Evolutionary conservation across 441 rosid species (phyloP), one percentile per base, ranked within the genome.

Genomic region (Gossypium lobatum): DNA sequence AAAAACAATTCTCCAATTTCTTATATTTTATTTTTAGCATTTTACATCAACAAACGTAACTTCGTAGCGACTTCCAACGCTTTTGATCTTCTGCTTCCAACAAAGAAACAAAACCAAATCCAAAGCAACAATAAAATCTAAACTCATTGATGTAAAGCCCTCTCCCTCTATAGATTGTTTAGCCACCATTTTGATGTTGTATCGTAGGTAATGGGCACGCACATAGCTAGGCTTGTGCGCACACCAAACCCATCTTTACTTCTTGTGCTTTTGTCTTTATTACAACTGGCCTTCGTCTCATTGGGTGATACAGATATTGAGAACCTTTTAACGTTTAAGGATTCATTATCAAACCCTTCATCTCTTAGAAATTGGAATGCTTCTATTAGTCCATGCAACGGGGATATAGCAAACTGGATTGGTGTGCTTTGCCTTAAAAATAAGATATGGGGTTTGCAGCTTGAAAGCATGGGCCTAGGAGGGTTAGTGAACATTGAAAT

Each of bases 391-490:
- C 97, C 98, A 0, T 95, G 99, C 50, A n/a, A 50, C 0, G 72
- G 79, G 64, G 75, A 84, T 68, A 37, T 50, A 0, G 70, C 86
- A 0, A 85, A 89, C 37, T 93, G 98, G 99, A 52, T 61, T 0
- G 98, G 97, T 0, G 81, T 93, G 26, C 80, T 90, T 28, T 91
- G 98, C 72, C 48, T 50, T 25, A 74, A 75, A 8, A 83, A 83
- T 1, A 54, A 46, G 7, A 77, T 95, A 37, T 85, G 91, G 89
- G 97, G 94, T 3, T 55, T 95, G 76, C 89, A 87, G 18, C 89
- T 95, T 9, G 98, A 95, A 79, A 84, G 80, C 37, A 84, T 85
- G 88, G 85, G 83, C 0, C 79, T 95, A 37, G 21, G 76, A 1
- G 99, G 99, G 6, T 28, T 54, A 16, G 79, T 91, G 9, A 85